Base-by-base conservation (phyloP, 108 stramenopile genomes). In the Nitzschia putrida region DNA sequence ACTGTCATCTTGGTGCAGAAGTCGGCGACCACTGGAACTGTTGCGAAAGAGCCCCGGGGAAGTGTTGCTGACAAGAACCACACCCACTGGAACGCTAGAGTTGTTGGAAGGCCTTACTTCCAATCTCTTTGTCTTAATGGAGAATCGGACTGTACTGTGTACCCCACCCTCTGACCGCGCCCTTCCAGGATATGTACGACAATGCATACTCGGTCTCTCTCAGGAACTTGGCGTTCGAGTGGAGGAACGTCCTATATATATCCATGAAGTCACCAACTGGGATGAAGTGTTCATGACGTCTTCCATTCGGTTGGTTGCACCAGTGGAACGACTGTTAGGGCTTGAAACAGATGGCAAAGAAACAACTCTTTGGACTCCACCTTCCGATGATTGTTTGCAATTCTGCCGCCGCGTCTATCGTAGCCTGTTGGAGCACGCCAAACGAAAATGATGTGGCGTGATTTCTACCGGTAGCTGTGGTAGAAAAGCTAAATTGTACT, bases 61-160 rank as follows among this genome's bases (percentile, higher is more conserved):
- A 55, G 75, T 78, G 43, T 21, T 72, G 51, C 53, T 78, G 52
- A 78, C 71, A 12, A 53, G 59, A 37, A 34, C 56, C 0, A 3
- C 29, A 34, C 21, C 11, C 39, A 66, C 73, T 44, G 64, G 65
- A 26, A 57, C 80, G 6, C 43, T 90, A 2, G 82, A 88, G 69
- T 53, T 92, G 44, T 67, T 92, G 38, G 91, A 92, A 66, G 91
- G 91, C 11, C 78, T 92, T 2, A 92, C 84, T 11, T 84, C 87
- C 26, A 92, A 92, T 56, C 45, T 92, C 10, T 92, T 89, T 77
- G 85, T 88, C 6, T 72, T 92, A 14, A 86, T 82, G 65, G 8
- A 12, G 21, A 74, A 61, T 53, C 84, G 86, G 64, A 78, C 81
- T 7, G 72, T 79, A 24, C 69, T 88, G 57, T 75, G 83, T 24